Percentiles rank a stretch among this genome's conserved stretches.
Conservation (phyloP, 257 asterid species). For the Fraxinus anomala region DNA sequence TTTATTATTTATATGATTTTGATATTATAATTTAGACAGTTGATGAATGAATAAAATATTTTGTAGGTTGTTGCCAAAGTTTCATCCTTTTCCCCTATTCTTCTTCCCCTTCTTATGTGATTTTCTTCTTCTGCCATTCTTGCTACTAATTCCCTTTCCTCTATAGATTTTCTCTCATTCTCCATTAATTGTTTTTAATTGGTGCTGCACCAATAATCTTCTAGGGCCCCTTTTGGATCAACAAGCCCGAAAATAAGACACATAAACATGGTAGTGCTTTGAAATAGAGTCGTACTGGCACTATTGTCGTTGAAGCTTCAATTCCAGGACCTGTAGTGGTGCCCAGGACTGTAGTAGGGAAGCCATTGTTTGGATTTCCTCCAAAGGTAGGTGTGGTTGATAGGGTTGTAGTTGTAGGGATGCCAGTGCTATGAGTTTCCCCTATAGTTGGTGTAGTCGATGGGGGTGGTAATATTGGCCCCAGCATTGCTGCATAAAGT, state of each 20-base stretch:
- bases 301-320: slow-evolving; percentile 20
- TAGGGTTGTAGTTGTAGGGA: slow-evolving; percentile 2
- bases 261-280: slow-evolving; percentile 11
- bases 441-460: slow-evolving; percentile 22
- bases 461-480: neutral
- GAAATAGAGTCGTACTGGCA: slow-evolving; percentile 13
- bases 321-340: slow-evolving; percentile 13
- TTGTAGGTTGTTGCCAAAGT: no score
- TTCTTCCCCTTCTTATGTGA: no score
- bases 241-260: slow-evolving; percentile 31
- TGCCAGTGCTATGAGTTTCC: slow-evolving; percentile 28
- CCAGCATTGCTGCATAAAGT: slow-evolving; percentile 35
- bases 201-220: neutral
- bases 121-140: no score
- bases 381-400: slow-evolving; percentile 22
- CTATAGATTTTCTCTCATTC: no score
- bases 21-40: no score
- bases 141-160: no score
- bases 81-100: no score
- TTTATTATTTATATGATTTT: no score
- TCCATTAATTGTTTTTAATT: no score
- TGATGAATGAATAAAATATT: no score
- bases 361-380: slow-evolving; percentile 25
- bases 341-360: slow-evolving; percentile 26
- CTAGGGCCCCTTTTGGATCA: slow-evolving; percentile 24